Percentiles rank a stretch among this genome's conserved stretches.
Conservation (phyloP, 768 basidiomycete species). For the Strobilomyces dryophilus region DNA sequence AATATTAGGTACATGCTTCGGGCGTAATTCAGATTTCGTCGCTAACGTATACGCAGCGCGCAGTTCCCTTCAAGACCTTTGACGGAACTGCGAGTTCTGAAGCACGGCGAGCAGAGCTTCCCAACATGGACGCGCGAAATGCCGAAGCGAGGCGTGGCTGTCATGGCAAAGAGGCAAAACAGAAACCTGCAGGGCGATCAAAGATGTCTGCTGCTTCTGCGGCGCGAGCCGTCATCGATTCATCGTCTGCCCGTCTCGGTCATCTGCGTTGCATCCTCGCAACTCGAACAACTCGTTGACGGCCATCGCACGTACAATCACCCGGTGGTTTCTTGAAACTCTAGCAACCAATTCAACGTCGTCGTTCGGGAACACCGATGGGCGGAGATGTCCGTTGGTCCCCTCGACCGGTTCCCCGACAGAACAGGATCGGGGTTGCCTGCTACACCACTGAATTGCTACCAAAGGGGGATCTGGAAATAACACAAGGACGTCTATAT, state of each 20-base stretch:
- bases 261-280: not conserved
- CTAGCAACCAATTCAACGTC: conserved; percentile 6
- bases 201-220: too few relatives aligned
- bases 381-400: conserved; percentile 8
- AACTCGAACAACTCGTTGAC: not conserved
- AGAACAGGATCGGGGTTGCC: not conserved
- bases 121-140: not conserved
- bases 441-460: not conserved
- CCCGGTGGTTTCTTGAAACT: not conserved
- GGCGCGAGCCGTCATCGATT: too few relatives aligned
- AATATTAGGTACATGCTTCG: too few relatives aligned
- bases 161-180: not conserved
- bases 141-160: not conserved
- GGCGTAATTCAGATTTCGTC: too few relatives aligned
- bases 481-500: conserved; percentile 7
- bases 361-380: not conserved
- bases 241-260: too few relatives aligned
- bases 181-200: not conserved
- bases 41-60: too few relatives aligned
- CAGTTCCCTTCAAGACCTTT: too few relatives aligned
- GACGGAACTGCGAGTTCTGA: not conserved
- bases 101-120: not conserved
- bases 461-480: conserved; percentile 10
- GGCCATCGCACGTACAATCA: not conserved
- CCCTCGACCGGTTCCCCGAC: not conserved